Conservation (phyloP, 129 eudicot genomes). For the Sambucus nigra region DNA sequence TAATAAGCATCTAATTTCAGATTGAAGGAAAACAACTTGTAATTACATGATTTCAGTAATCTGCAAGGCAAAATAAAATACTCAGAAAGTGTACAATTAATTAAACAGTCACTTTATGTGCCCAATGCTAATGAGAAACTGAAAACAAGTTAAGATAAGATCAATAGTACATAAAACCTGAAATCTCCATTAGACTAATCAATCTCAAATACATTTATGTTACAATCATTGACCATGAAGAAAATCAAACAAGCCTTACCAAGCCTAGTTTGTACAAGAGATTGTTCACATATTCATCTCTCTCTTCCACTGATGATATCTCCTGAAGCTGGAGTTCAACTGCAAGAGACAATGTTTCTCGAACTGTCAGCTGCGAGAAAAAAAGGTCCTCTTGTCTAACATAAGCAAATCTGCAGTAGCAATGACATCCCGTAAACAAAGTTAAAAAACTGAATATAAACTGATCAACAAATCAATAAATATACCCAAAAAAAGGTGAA, state of each 20-base stretch:
- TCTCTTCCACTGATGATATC: slow-evolving; percentile 60
- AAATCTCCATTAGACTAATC: not conserved
- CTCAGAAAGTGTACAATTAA: not conserved
- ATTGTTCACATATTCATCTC: slow-evolving; percentile 73
- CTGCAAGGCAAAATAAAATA: not conserved
- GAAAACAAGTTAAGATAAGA: not conserved
- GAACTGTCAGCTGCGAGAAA: slow-evolving; percentile 95
- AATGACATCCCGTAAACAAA: slow-evolving; percentile 5
- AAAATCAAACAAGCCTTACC: slow-evolving; percentile 43
- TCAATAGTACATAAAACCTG: not conserved
- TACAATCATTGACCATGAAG: slow-evolving; percentile 1
- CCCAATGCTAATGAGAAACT: not conserved
- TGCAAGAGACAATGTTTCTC: slow-evolving; percentile 95
- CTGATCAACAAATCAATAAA: not conserved
- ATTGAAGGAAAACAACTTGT: too few relatives aligned
- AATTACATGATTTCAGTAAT: not conserved
- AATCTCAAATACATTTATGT: not conserved
- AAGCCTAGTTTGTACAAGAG: slow-evolving; percentile 78
- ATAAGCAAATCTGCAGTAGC: slow-evolving; percentile 67
- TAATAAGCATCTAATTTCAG: too few relatives aligned
- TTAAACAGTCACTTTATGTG: not conserved
- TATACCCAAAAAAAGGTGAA: not conserved
- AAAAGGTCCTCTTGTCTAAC: slow-evolving; percentile 97
- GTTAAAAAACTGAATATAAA: not conserved
- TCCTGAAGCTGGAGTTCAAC: slow-evolving; percentile 93